phyloP scores from a whole-genome alignment of 2,329 filamentous ascomycete species.

The Botryotinia narcissicola region DNA sequence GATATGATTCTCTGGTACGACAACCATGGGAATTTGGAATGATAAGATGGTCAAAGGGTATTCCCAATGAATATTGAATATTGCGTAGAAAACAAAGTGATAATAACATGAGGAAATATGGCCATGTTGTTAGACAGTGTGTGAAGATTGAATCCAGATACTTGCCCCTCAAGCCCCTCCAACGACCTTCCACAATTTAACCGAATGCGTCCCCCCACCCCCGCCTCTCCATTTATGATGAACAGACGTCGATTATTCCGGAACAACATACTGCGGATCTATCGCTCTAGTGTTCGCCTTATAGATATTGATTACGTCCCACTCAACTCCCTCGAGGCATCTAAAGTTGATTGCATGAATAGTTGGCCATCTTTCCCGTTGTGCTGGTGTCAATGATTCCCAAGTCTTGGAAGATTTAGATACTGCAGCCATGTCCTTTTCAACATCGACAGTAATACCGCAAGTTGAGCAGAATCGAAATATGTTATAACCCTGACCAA shows the following conservation, averaged over 20 bases:
- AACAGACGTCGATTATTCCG: background rate
- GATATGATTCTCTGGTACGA: background rate
- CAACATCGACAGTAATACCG: constrained; percentile 13
- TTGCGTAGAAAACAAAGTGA: background rate
- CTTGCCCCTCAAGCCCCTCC: background rate
- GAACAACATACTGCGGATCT: constrained; percentile 22
- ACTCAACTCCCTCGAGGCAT: constrained; percentile 25
- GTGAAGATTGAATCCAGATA: background rate
- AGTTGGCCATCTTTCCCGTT: constrained; percentile 15
- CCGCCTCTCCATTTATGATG: background rate
- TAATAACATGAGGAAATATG: background rate
- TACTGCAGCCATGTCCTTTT: constrained; percentile 1
- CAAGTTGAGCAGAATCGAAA: constrained; percentile 24
- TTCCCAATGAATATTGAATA: background rate
- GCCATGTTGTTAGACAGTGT: background rate
- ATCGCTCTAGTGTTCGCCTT: constrained; percentile 15
- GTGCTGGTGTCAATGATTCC: constrained; percentile 5
- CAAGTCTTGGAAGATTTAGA: background rate
- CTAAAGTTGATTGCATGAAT: constrained; percentile 23
- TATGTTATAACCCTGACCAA: constrained; percentile 9
- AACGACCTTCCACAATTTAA: background rate
- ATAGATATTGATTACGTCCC: constrained; percentile 20
- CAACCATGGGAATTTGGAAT: background rate
- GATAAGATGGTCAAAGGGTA: too few species aligned
- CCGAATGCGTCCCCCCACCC: background rate